Evolutionary conservation across 2,329 filamentous ascomycete genomes (phyloP).

Genomic region (Hymenoscyphus scutula): DNA sequence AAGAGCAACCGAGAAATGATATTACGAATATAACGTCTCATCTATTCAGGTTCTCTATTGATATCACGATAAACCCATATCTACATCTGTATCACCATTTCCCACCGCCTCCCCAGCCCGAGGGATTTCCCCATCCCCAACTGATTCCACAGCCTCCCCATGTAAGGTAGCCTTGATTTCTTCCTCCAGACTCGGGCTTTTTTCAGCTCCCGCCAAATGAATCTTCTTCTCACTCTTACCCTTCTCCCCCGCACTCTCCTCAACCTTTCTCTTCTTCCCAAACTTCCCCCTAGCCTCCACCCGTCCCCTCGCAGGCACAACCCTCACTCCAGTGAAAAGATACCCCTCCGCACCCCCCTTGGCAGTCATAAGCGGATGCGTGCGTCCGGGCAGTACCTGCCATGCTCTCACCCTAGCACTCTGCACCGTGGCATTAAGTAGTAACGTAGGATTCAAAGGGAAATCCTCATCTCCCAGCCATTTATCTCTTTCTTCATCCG

Average conservation of each 20-base stretch:
- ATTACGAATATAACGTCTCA: neutral
- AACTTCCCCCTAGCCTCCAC: slow-evolving; percentile 82
- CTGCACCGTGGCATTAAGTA: slow-evolving; percentile 79
- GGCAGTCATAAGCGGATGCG: slow-evolving; percentile 91
- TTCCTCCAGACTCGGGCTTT: neutral
- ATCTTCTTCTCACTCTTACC: neutral
- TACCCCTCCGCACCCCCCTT: slow-evolving; percentile 87
- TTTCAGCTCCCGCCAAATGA: neutral
- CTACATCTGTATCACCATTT: slow-evolving; percentile 1
- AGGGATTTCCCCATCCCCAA: neutral
- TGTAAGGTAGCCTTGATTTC: slow-evolving; percentile 3
- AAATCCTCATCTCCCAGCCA: slow-evolving; percentile 72
- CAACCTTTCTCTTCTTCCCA: slow-evolving; percentile 26
- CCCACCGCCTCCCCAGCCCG: neutral
- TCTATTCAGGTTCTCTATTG: neutral
- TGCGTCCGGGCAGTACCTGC: slow-evolving; percentile 89
- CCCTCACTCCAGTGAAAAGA: slow-evolving; percentile 78
- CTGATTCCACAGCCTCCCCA: slow-evolving; percentile 9
- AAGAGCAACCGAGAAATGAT: neutral
- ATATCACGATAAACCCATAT: neutral
- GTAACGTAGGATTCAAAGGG: slow-evolving; percentile 78
- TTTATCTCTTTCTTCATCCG: slow-evolving; percentile 49
- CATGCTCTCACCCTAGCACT: slow-evolving; percentile 74
- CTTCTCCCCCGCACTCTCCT: neutral
- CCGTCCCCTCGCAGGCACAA: slow-evolving; percentile 73